Percentiles rank a stretch among this genome's conserved stretches.
phyloP scores from a whole-genome alignment of 1,284 basidiomycete genomes.

The Ganoderma leucocontextum region DNA sequence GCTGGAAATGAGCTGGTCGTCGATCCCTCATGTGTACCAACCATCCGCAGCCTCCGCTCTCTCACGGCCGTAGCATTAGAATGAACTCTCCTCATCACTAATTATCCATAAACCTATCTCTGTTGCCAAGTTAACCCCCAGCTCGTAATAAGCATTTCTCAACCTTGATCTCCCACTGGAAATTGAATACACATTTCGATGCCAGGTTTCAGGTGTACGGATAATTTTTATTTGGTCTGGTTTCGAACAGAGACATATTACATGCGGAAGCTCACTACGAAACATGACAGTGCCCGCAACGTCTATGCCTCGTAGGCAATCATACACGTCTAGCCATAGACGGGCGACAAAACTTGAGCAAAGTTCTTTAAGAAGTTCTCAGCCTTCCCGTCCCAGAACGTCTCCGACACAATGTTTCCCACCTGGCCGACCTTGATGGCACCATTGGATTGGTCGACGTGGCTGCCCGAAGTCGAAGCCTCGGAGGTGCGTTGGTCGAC shows the following conservation, averaged over 20 bases:
- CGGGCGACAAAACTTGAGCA: background rate
- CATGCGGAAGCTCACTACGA: constrained; percentile 11
- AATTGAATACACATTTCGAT: background rate
- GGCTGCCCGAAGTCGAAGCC: no score
- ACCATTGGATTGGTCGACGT: no score
- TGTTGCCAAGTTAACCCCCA: background rate
- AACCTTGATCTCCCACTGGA: no score
- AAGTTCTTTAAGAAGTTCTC: background rate
- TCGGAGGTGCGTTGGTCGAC: background rate
- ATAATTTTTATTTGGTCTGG: background rate
- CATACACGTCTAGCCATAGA: background rate
- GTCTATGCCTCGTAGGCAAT: constrained; percentile 16
- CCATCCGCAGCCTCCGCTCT: background rate
- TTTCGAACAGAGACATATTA: background rate
- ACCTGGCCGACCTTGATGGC: background rate
- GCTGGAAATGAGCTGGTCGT: background rate
- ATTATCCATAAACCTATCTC: background rate
- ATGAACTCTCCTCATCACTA: background rate
- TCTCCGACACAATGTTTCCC: no score
- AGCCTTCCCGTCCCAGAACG: background rate
- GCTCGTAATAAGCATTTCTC: background rate
- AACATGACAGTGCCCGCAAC: constrained; percentile 23
- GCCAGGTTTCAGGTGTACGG: background rate
- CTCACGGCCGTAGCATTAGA: background rate
- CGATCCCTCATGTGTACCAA: constrained; percentile 7